Base-by-base conservation (phyloP, 192 early-diverging fungal genomes). In the Entomortierella chlamydospora region DNA sequence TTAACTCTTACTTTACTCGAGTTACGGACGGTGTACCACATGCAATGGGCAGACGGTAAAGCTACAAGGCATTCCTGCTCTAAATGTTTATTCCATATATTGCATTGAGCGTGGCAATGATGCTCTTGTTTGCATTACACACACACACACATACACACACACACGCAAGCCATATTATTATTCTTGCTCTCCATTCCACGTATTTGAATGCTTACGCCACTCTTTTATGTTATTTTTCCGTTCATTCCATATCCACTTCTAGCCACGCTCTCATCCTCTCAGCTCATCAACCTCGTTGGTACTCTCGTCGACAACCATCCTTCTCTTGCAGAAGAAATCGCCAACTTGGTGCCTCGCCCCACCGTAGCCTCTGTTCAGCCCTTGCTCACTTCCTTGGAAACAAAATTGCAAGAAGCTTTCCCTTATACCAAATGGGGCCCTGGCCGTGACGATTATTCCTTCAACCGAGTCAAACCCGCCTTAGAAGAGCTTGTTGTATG, bases 401-500 rank as follows among this genome's bases (percentile, higher is more conserved):
- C 91, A 68, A 85, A 87, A 33, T 79, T 98, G 54, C 81, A 86
- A 57, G 91, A 90, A 4, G 87, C 91, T 4, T 97, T 96, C 80
- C 96, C 96, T 0, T 99, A 97, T 86, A 92, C 88, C 61, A 90
- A 92, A 69, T 86, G 87, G 49, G 96, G 96, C 18, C 88, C 89
- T 23, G 69, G 80, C 1, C 83, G 86, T 29, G 95, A 97, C 81
- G 93, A 95, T 81, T 99, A 99, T 82, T 89, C 95, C 8, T 97
- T 90, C 83, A 91, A 93, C 77, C 87, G 97, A 61, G 94, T 97
- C 49, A 86, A 89, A 66, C 89, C 92, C 47, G 83, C 85, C 10
- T 79, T 98, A 25, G 81, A 86, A 4, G 95, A 97, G 61, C 84
- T 97, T 23, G 78, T 84, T 25, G 89, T 87, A 83, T 26, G 72